Evolutionary conservation across 306 rosid genomes (phyloP).

Genomic region (Glycyrrhiza uralensis): DNA sequence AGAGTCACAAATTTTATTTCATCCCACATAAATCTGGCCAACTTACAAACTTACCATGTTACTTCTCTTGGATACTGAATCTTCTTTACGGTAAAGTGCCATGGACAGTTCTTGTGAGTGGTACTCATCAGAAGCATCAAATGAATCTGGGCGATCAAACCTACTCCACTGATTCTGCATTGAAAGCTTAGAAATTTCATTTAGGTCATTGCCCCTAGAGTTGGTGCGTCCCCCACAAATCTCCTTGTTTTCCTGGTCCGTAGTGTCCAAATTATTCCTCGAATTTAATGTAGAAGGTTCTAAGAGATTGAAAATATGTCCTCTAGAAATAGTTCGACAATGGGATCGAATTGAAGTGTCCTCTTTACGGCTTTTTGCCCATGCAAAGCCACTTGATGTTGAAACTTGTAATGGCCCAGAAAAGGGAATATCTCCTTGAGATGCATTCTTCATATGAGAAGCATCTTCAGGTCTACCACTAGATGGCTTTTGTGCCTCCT

Average conservation of each 20-base stretch:
- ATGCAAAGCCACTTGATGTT: conserved; percentile 90
- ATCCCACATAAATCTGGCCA: conserved; percentile 3
- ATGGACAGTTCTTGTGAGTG: conserved; percentile 71
- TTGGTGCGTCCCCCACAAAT: conserved; percentile 27
- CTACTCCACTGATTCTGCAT: conserved; percentile 71
- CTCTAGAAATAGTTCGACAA: conserved; percentile 64
- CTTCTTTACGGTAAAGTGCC: conserved; percentile 67
- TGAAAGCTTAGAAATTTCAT: conserved; percentile 57
- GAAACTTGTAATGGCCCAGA: conserved; percentile 89
- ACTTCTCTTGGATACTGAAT: conserved; percentile 62
- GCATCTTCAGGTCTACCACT: conserved; percentile 56
- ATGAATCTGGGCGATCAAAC: conserved; percentile 82
- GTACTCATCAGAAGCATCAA: conserved; percentile 85
- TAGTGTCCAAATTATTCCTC: conserved; percentile 48
- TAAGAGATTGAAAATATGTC: conserved; percentile 53
- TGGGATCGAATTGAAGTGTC: conserved; percentile 58
- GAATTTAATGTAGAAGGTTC: conserved; percentile 49
- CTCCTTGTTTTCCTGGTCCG: conserved; percentile 56
- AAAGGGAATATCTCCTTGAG: conserved; percentile 89
- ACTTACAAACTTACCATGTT: conserved; percentile 56
- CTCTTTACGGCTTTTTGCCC: conserved; percentile 82
- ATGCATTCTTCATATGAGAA: conserved; percentile 72
- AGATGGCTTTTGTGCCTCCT: conserved; percentile 46
- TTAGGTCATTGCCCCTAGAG: conserved; percentile 50
- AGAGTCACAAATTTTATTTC: conserved; percentile 5